Evolutionary conservation across 164 flowering plant species (phyloP), one percentile per base, ranked within the genome.

Genomic region (Liquidambar formosana): DNA sequence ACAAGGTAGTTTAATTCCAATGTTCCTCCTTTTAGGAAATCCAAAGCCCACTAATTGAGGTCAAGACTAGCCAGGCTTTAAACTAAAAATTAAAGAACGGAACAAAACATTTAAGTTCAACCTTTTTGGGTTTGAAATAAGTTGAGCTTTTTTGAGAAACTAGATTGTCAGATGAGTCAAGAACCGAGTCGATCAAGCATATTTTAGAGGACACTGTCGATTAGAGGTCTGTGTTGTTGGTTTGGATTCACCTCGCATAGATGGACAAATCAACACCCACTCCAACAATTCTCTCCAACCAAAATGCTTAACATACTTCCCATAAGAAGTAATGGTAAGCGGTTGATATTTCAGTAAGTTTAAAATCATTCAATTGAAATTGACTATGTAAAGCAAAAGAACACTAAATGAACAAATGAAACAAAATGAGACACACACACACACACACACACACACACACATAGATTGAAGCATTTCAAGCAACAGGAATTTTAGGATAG

Each of bases 401-500:
- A 46, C 16, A n/a, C n/a, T n/a, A 46, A 46, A 15, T 9, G 49
- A 0, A 5, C 4, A 18, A 13, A 5, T 10, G 10, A 11, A 21
- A n/a, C n/a, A n/a, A 44, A 57, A 33, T 28, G 45, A 59, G 19
- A 26, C 21, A 59, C 44, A 59, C 21, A 15, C 18, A 59, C 45
- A 26, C 18, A 18, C 13, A 2, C n/a, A 65, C 6, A 65, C 4
- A 33, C n/a, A n/a, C n/a, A n/a, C n/a, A n/a, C n/a, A 33, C 4
- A 33, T 33, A 33, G 2, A 33, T 33, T 33, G 53, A 49, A 26
- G 44, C 11, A 65, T 57, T 43, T 85, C 75, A 87, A 33, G 92
- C 96, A 47, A 90, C 80, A 8, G 98, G 97, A 73, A 94, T 84
- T 52, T 87, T 89, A 5, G 96, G 96, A 77, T 94, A 93, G 22